phyloP scores from a whole-genome alignment of 805 yeast genomes.

The Myxozyma nipponensis region DNA sequence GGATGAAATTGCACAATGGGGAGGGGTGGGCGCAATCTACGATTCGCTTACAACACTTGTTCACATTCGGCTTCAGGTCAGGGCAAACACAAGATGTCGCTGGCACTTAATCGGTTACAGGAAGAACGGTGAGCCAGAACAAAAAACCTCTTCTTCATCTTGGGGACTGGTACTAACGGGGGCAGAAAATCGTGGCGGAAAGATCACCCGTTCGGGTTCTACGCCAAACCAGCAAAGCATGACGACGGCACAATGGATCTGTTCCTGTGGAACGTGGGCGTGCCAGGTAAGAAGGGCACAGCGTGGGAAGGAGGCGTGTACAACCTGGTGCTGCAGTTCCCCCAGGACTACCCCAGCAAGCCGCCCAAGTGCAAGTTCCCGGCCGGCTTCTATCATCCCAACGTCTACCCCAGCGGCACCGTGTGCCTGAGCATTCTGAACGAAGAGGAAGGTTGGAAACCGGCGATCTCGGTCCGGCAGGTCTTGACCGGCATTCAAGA shows the following conservation, averaged over 20 bases:
- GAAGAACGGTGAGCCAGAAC: slow-evolving; percentile 61
- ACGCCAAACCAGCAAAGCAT: slow-evolving; percentile 81
- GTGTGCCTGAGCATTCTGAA: slow-evolving; percentile 88
- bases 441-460: slow-evolving; percentile 97
- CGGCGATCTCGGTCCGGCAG: slow-evolving; percentile 83
- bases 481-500: slow-evolving; percentile 91
- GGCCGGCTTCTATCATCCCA: slow-evolving; percentile 90
- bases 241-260: slow-evolving; percentile 80
- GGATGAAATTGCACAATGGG: too few species aligned
- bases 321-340: slow-evolving; percentile 76
- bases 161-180: background rate
- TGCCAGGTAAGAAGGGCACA: slow-evolving; percentile 87
- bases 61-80: background rate
- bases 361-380: slow-evolving; percentile 95
- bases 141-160: background rate
- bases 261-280: slow-evolving; percentile 88
- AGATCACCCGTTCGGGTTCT: slow-evolving; percentile 97
- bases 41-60: too few species aligned
- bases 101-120: slow-evolving; percentile 79
- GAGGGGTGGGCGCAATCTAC: too few species aligned
- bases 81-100: slow-evolving; percentile 35
- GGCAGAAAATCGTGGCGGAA: slow-evolving; percentile 92
- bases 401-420: slow-evolving; percentile 96
- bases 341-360: slow-evolving; percentile 89
- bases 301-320: slow-evolving; percentile 88